Conservation (phyloP, 1,139 yeast genomes). For the Pneumocystis canis region DNA sequence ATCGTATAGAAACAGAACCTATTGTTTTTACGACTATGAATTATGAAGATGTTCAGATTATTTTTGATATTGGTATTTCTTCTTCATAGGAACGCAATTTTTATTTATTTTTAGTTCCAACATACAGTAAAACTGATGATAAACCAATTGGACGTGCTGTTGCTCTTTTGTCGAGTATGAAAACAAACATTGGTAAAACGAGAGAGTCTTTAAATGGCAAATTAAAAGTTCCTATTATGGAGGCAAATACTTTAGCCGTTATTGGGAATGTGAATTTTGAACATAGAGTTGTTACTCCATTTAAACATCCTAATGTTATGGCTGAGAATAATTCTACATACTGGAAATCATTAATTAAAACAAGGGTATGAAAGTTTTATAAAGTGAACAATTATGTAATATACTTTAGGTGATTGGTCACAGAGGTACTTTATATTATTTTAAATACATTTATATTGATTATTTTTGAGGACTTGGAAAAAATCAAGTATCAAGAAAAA, state of each 20-base stretch:
- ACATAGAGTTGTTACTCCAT: slow-evolving; percentile 55
- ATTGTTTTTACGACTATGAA: slow-evolving; percentile 53
- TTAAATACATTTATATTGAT: not conserved
- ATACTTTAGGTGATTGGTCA: slow-evolving; percentile 92
- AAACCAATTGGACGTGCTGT: slow-evolving; percentile 74
- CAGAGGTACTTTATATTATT: slow-evolving; percentile 39
- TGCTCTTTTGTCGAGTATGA: slow-evolving; percentile 50
- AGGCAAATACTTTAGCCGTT: slow-evolving; percentile 52
- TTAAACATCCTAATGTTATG: slow-evolving; percentile 55
- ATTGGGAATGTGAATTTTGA: slow-evolving; percentile 71
- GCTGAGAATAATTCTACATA: slow-evolving; percentile 64
- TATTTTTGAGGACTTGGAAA: slow-evolving; percentile 42
- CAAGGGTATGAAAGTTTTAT: not conserved
- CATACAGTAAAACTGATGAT: slow-evolving; percentile 46
- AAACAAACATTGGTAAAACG: slow-evolving; percentile 56
- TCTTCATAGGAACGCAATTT: not conserved
- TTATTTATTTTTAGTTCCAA: slow-evolving; percentile 40
- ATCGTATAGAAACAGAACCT: slow-evolving; percentile 69
- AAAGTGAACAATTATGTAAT: slow-evolving; percentile 24
- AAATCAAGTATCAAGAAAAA: slow-evolving; percentile 48
- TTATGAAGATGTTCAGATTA: slow-evolving; percentile 39
- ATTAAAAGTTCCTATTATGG: slow-evolving; percentile 66
- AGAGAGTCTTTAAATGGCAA: slow-evolving; percentile 54
- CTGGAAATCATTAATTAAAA: slow-evolving; percentile 51
- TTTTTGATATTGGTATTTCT: slow-evolving; percentile 46